Base-by-base conservation (phyloP, 2,329 filamentous ascomycete species). In the Tolypocladium amazonense region DNA sequence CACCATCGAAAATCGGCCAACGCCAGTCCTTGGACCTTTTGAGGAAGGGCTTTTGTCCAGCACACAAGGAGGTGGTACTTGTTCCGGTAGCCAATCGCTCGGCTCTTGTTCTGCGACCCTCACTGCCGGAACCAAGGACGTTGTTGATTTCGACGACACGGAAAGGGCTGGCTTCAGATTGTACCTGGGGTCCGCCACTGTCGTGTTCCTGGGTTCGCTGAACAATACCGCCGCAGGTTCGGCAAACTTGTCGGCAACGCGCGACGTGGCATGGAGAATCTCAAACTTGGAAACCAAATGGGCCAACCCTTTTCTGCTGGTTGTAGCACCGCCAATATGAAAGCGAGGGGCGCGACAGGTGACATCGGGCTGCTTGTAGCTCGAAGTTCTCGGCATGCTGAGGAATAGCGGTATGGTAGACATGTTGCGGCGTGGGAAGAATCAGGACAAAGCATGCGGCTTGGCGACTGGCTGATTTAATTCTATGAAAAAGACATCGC, bases 271-370 rank as follows among this genome's bases (percentile, higher is more conserved):
- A 56, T 72, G 70, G 4, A 71, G 63, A n/a, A 63, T 61, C 62
- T 75, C 72, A 43, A 73, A 75, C 50, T 70, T 73, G n/a, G 70
- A 72, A 0, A 75, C 67, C 20, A 75, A 68, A 35, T 71, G 67
- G 41, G 72, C 68, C 30, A 75, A 60, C 14, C 59, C 65, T 15
- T 63, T 27, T 4, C 62, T 5, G 37, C 56, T n/a, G 56, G 58
- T 35, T n/a, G 25, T 18, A 35, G 43, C 20, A 15, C 56, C 37
- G 6, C 25, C 20, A 7, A 55, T 59, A 14, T 33, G 30, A 56
- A 50, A 47, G 23, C 57, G 60, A 57, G 50, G 5, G 20, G n/a
- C n/a, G 39, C 6, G n/a, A 37, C 37, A 14, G 4, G 30, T 9
- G 30, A 54, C 30, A 20, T 20, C 20, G 20, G 50, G 9, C 9